phyloP scores from a whole-genome alignment of 1,139 yeast genomes.

The Saccharomyces pastorianus region DNA sequence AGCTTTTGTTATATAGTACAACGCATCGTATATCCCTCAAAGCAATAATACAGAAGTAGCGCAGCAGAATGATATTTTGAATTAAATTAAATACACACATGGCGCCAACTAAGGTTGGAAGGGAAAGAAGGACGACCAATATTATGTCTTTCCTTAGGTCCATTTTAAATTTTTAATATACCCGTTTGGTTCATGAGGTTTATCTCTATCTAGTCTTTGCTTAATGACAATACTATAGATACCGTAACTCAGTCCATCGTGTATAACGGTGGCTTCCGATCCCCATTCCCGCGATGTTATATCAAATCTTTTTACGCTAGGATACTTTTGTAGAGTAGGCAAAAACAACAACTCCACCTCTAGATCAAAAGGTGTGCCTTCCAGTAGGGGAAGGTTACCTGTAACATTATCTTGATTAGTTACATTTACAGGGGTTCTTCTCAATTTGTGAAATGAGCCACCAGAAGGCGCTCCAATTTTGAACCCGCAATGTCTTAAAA shows the following conservation, averaged over 20 bases:
- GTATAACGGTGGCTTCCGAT: conserved; percentile 12
- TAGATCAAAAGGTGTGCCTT: conserved; percentile 39
- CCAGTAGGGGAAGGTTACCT: conserved; percentile 25
- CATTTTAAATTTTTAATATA: neutral
- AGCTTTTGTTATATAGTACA: neutral
- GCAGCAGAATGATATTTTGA: neutral
- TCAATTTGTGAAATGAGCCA: conserved; percentile 5
- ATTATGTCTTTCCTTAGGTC: neutral
- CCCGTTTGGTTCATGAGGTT: conserved; percentile 3
- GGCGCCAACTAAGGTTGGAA: neutral
- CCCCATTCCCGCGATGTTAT: conserved; percentile 70
- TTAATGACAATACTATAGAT: conserved; percentile 20
- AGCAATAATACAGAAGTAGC: neutral
- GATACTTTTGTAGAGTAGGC: conserved; percentile 57
- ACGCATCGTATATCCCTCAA: neutral
- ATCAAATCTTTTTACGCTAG: conserved; percentile 58
- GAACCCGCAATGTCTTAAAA: conserved; percentile 67
- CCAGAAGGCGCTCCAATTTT: conserved; percentile 36
- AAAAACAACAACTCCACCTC: conserved; percentile 62
- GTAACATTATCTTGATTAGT: conserved; percentile 26
- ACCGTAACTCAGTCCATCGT: conserved; percentile 30
- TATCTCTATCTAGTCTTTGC: conserved; percentile 7
- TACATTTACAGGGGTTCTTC: conserved; percentile 33
- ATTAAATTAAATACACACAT: neutral
- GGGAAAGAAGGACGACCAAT: neutral